Evolutionary conservation across 306 rosid genomes (phyloP).

Genomic region (Sicyos edulis): DNA sequence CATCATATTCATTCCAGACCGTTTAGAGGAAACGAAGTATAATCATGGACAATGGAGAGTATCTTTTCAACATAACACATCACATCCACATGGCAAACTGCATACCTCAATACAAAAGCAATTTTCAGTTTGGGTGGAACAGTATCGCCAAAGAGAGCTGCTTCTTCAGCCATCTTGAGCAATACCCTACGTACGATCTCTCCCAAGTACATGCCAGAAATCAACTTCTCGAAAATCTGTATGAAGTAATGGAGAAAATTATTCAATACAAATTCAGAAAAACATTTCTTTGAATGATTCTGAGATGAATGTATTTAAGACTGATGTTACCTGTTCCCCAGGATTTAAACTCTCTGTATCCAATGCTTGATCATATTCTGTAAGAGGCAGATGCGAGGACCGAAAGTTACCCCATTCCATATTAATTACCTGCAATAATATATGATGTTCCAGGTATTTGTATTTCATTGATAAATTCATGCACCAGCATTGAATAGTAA

Average conservation of each 20-base stretch:
- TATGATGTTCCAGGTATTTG: background rate
- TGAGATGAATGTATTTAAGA: conserved; percentile 11
- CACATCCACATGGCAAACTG: conserved; percentile 21
- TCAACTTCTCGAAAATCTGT: conserved; percentile 81
- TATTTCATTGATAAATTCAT: background rate
- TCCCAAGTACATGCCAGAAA: conserved; percentile 99
- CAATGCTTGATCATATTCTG: conserved; percentile 65
- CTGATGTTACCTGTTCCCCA: conserved; percentile 74
- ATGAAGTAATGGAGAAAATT: conserved; percentile 23
- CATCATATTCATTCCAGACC: background rate
- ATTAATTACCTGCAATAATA: conserved; percentile 66
- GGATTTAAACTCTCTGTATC: conserved; percentile 84
- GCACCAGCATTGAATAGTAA: background rate
- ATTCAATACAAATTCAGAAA: conserved; percentile 17
- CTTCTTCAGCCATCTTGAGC: conserved; percentile 76
- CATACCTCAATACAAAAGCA: conserved; percentile 70
- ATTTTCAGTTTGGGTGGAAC: conserved; percentile 69
- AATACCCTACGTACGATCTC: conserved; percentile 77
- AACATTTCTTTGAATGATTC: background rate
- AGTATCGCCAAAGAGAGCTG: conserved; percentile 66
- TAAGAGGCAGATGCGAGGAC: conserved; percentile 75
- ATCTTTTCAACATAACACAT: background rate
- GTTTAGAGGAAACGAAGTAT: background rate
- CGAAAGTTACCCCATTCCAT: conserved; percentile 98
- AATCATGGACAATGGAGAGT: background rate